phyloP scores from a whole-genome alignment of 2,329 filamentous ascomycete species.

The Drechmeria coniospora region DNA sequence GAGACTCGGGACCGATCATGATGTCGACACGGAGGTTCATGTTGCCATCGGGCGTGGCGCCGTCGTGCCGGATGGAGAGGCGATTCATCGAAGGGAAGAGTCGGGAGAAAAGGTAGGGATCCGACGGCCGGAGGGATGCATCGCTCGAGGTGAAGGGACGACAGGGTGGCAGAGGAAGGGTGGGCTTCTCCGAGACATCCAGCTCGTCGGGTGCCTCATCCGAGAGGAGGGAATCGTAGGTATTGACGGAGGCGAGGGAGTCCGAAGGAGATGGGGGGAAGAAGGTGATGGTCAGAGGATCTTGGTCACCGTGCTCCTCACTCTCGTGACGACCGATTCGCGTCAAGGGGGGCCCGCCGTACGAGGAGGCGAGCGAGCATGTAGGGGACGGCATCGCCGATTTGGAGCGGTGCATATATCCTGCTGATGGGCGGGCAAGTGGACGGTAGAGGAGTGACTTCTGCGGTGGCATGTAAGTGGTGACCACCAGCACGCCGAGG shows the following conservation, averaged over 20 bases:
- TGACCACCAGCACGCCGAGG: too few relatives aligned
- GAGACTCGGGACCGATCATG: conserved; percentile 42
- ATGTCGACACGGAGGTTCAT: conserved; percentile 92
- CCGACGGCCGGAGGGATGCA: conserved; percentile 57
- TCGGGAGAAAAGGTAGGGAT: conserved; percentile 64
- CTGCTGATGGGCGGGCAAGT: too few relatives aligned
- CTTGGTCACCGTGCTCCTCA: too few relatives aligned
- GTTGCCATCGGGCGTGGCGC: conserved; percentile 80
- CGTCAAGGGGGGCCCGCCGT: too few relatives aligned
- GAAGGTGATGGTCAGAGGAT: conserved; percentile 3
- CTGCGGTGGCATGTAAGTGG: too few relatives aligned
- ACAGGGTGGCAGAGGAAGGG: conserved; percentile 44
- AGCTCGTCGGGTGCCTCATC: conserved; percentile 18
- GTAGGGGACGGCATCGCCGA: too few relatives aligned
- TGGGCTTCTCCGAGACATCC: too few relatives aligned
- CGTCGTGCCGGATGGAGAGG: conserved; percentile 75
- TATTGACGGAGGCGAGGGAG: conserved; percentile 48
- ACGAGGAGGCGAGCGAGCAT: too few relatives aligned
- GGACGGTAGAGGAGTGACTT: too few relatives aligned
- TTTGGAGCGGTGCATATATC: too few relatives aligned
- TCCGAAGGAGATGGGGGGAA: conserved; percentile 6
- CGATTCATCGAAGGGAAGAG: conserved; percentile 77
- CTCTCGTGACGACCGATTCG: too few relatives aligned
- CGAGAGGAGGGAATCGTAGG: conserved; percentile 58
- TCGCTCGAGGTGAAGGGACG: conserved; percentile 43